These are phyloP conservation scores for Antitrichia curtipendula DNA, from an alignment of 225 moss, liverwort and hornwort genomes.

Conservation along the genomic window DNA sequence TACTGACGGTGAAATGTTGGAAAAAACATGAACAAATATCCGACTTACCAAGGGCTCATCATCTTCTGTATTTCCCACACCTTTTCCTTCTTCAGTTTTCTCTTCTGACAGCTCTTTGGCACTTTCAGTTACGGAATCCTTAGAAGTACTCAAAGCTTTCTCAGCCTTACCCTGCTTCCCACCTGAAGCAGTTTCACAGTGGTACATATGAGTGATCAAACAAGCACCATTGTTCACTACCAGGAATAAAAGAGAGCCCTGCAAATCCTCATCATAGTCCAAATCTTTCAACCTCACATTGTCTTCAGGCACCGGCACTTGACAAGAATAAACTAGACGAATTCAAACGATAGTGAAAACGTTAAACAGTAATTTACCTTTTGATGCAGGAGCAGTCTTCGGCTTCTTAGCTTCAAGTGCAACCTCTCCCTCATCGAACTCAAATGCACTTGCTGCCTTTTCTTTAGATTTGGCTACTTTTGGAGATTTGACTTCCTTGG, in stretches of 20 bases:
- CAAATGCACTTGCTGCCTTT: constrained; percentile 14
- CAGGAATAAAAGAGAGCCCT: not conserved
- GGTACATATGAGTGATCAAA: not conserved
- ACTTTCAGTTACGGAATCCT: constrained; percentile 18
- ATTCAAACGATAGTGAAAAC: not conserved
- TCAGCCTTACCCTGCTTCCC: constrained; percentile 35
- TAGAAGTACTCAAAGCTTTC: constrained; percentile 22
- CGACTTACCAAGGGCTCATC: constrained; percentile 38
- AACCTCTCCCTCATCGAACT: constrained; percentile 28
- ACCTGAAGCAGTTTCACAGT: not conserved
- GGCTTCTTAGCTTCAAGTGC: constrained; percentile 9
- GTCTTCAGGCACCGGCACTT: not conserved
- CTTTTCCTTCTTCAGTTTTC: constrained; percentile 8
- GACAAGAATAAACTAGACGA: not conserved
- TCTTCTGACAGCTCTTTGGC: constrained; percentile 17
- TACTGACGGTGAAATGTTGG: not conserved
- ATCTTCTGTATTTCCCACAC: constrained; percentile 7
- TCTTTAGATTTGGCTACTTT: constrained; percentile 26
- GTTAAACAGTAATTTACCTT: not conserved
- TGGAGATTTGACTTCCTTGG: not conserved
- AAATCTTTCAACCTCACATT: not conserved
- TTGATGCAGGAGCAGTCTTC: not conserved
- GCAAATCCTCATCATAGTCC: not conserved
- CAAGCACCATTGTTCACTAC: not conserved
- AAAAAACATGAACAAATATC: not conserved